A percentile compares a stretch with the other conserved stretches of the same genome.
phyloP scores from a whole-genome alignment of 2,329 filamentous ascomycete genomes.

The Alternaria angustiovoidea region DNA sequence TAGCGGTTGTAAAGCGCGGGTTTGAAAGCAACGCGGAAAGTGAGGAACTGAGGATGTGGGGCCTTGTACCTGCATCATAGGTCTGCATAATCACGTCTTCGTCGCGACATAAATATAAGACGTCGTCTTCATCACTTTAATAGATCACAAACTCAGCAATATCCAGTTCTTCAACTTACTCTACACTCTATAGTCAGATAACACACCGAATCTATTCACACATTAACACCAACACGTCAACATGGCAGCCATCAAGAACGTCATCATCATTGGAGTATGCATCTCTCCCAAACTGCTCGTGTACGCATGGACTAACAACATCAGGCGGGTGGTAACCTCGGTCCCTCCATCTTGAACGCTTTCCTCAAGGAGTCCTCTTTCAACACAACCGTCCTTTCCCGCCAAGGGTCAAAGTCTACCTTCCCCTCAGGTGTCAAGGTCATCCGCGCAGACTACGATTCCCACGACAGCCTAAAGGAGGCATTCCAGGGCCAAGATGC shows the following conservation, averaged over 20 bases:
- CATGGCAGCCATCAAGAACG: constrained; percentile 52
- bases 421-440: constrained; percentile 54
- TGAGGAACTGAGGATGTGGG: constrained; percentile 10
- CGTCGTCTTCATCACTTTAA: background rate
- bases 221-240: constrained; percentile 3
- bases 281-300: background rate
- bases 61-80: constrained; percentile 13
- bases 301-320: constrained; percentile 13
- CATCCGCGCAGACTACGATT: constrained; percentile 58
- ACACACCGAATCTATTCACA: background rate
- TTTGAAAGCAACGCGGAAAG: constrained; percentile 9
- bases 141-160: background rate
- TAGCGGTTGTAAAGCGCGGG: background rate
- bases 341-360: constrained; percentile 51
- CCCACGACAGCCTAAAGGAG: constrained; percentile 57
- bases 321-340: constrained; percentile 54
- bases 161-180: background rate
- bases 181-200: background rate
- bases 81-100: constrained; percentile 16
- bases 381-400: constrained; percentile 64
- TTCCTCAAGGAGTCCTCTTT: constrained; percentile 57
- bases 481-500: constrained; percentile 66
- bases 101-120: constrained; percentile 21
- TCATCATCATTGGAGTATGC: constrained; percentile 55
- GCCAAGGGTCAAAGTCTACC: constrained; percentile 55